Base-by-base conservation (phyloP, 2,329 filamentous ascomycete species). In the Tolypocladium tropicale region DNA sequence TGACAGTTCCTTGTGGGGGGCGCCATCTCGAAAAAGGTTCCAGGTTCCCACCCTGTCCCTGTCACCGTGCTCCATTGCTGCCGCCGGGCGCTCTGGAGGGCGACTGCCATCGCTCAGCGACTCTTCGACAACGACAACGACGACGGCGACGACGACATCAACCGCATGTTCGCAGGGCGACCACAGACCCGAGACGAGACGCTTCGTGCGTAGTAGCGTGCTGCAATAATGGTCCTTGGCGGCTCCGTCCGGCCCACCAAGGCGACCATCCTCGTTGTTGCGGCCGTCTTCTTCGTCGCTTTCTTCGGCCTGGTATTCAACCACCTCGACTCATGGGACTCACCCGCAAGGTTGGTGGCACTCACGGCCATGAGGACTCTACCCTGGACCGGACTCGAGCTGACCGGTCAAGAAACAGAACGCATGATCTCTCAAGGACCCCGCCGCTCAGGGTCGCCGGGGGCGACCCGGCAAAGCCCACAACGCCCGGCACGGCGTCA, bases 291-390 rank as follows among this genome's bases (percentile, higher is more conserved):
- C 60, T 71, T 70, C 59, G 60, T 64, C 53, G 58, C 65, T 55
- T 64, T 70, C 46, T 61, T 67, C 43, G 66, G 67, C 57, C 62
- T 72, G 30, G 62, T 64, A 54, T 70, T 67, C 55, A 68, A 67
- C 59, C 66, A 68, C 55, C 58, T 71, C 30, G 68, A 67, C 54
- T 62, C 61, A 10, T 68, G 63, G 63, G 61, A 61, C 14, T 18
- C 61, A 32, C 59, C 62, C 11, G 23, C 58, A 18, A 60, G 61
- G 65, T 66, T 53, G 49, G 58, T 56, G 23, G 12, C 37, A 14
- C n/a, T 32, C 30, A 7, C 10, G 10, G 16, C 43, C 3, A 7
- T 9, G 43, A 28, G 18, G 1, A 6, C 2, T 6, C 25, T 10
- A 11, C 16, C 2, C 43, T 0, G 7, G 23, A 28, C n/a, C n/a